These are phyloP conservation scores for Primulina eburnea DNA, from an alignment of 257 asterid species.

Conservation along the genomic window DNA sequence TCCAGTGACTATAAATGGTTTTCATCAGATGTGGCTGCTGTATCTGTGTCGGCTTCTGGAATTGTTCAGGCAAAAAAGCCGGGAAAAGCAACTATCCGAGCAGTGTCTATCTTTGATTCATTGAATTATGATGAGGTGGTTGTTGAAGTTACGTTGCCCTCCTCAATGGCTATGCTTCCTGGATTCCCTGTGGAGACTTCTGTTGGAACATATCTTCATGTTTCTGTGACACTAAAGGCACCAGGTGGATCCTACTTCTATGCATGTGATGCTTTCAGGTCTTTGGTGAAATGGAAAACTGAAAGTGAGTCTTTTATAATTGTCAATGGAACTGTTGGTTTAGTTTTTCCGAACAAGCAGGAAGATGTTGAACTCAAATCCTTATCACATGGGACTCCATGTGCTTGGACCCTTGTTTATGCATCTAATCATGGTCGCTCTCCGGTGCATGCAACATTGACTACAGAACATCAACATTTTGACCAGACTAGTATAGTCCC, in stretches of 20 bases:
- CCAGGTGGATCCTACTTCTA: constrained; percentile 58
- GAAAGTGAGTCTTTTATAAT: constrained; percentile 59
- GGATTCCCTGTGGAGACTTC: constrained; percentile 74
- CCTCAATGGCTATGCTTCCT: constrained; percentile 60
- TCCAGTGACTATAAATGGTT: constrained; percentile 84
- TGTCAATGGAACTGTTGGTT: constrained; percentile 48
- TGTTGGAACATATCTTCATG: constrained; percentile 76
- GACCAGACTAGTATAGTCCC: constrained; percentile 51
- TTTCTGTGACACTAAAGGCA: constrained; percentile 61
- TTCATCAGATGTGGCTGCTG: constrained; percentile 67
- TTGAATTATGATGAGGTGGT: constrained; percentile 69
- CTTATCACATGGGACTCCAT: constrained; percentile 55
- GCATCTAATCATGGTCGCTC: constrained; percentile 68
- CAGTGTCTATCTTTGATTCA: constrained; percentile 68
- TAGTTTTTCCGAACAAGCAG: constrained; percentile 34
- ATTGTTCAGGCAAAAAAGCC: constrained; percentile 73
- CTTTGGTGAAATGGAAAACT: constrained; percentile 65
- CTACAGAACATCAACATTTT: constrained; percentile 51
- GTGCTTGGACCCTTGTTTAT: constrained; percentile 68
- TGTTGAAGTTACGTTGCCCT: constrained; percentile 74
- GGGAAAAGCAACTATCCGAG: constrained; percentile 74
- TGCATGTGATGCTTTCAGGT: constrained; percentile 78
- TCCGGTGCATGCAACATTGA: constrained; percentile 60
- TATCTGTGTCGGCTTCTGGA: constrained; percentile 83
- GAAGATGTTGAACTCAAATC: constrained; percentile 33